Conservation (phyloP, 2,329 filamentous ascomycete genomes). For the Venturia oleaginea region DNA sequence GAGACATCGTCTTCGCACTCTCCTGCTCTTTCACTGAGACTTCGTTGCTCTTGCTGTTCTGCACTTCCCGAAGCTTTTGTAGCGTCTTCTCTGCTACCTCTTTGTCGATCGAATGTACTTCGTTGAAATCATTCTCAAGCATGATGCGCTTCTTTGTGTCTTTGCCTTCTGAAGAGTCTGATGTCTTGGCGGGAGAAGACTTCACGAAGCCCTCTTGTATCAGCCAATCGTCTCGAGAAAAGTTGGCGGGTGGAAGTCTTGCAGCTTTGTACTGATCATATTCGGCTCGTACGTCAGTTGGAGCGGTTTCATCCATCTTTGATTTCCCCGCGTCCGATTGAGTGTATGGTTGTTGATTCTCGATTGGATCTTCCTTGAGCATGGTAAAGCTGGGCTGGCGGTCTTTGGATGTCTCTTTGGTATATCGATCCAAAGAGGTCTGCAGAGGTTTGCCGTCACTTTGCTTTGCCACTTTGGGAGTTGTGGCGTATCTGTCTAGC, state of each 20-base stretch:
- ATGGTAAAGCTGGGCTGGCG: neutral
- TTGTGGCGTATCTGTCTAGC: neutral
- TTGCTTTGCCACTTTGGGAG: neutral
- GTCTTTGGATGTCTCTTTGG: neutral
- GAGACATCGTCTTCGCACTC: neutral
- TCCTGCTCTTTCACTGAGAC: neutral
- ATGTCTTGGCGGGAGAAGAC: neutral
- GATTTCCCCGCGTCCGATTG: neutral
- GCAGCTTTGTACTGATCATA: constrained; percentile 9
- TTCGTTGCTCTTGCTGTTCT: neutral
- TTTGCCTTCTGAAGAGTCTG: neutral
- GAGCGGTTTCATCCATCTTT: too few relatives aligned
- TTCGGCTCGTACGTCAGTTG: neutral
- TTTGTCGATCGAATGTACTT: constrained; percentile 1
- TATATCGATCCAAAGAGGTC: neutral
- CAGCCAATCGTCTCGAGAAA: neutral
- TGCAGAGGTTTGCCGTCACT: neutral
- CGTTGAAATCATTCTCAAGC: constrained; percentile 6
- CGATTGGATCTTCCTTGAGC: constrained; percentile 10
- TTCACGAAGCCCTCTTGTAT: constrained; percentile 6
- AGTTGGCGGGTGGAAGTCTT: neutral
- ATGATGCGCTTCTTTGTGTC: neutral
- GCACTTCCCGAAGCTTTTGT: neutral
- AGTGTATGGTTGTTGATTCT: neutral
- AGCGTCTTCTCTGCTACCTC: neutral